Base-by-base conservation (phyloP, 2,329 filamentous ascomycete genomes). In the Paecilomyces fulvus region DNA sequence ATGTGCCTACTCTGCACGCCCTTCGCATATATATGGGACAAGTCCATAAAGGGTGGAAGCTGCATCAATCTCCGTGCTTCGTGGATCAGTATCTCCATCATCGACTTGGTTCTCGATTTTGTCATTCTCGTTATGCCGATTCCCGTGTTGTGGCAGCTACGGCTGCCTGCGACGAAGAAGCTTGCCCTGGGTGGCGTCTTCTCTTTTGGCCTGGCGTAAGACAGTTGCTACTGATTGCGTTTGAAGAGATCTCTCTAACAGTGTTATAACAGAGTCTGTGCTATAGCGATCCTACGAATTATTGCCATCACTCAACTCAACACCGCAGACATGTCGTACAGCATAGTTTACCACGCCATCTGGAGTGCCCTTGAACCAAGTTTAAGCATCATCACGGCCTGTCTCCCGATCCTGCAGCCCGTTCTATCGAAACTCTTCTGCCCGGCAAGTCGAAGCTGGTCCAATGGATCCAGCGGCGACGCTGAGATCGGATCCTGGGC, bases 101-200 rank as follows among this genome's bases (percentile, higher is more conserved):
- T 43, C 11, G 30, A 37, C 51, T 30, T 53, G 30, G 21, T 53
- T 10, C 28, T 53, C 3, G 23, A 53, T 30, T 20, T 43, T 12
- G 33, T 53, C 51, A 53, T 53, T 30, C 11, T 53, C n/a, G 11
- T 33, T 21, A 30, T 53, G 14, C 51, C 51, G 5, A 43, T 53
- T 14, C 25, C 51, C 28, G 7, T 53, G 6, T 12, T 56, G 12
- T 54, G 55, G 55, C 30, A 37, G 28, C 28, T 56, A 31, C 55
- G 51, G 2, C 52, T 56, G 17, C 55, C 55, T 14, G 11, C 20
- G 2, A 17, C n/a, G 30, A 30, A 51, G 37, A 56, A 54, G 21
- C 14, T 56, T 4, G 51, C 55, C 17, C 28, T 56, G 10, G 21
- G 21, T 14, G 20, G 49, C 7, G 28, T 50, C 49, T 50, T 50